These are phyloP conservation scores for Lathyrus aphaca DNA, from an alignment of 306 rosid species.

Conservation along the genomic window DNA sequence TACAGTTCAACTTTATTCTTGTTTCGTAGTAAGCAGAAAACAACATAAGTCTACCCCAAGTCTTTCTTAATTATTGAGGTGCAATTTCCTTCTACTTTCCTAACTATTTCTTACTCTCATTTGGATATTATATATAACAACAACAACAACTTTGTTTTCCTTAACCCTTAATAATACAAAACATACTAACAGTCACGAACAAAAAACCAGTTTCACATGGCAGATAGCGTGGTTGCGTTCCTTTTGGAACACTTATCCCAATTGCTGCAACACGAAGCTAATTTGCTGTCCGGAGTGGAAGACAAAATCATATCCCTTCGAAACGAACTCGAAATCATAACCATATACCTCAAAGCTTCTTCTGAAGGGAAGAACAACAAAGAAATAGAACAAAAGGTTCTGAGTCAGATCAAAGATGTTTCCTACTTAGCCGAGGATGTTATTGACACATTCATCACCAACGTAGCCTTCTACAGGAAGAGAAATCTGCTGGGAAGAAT, in stretches of 20 bases:
- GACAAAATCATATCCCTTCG: constrained; percentile 13
- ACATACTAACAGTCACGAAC: too few species aligned
- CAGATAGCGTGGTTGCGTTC: not conserved
- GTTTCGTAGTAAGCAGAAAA: too few species aligned
- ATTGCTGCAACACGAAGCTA: not conserved
- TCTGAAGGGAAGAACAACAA: not conserved
- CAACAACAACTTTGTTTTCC: not conserved
- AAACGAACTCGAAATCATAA: constrained; percentile 5
- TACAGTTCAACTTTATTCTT: too few species aligned
- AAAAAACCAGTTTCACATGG: constrained; percentile 8
- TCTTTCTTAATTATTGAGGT: too few species aligned
- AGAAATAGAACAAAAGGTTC: not conserved
- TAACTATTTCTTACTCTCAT: not conserved
- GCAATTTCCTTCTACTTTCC: not conserved
- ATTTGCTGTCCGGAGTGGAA: constrained; percentile 9
- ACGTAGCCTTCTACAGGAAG: not conserved
- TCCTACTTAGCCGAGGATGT: not conserved
- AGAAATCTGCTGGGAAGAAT: not conserved
- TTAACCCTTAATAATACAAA: too few species aligned
- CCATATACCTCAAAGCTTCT: not conserved
- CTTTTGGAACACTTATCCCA: constrained; percentile 18
- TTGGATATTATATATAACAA: not conserved
- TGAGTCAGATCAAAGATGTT: constrained; percentile 5
- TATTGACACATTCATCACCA: constrained; percentile 3
- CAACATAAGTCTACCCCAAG: too few species aligned